phyloP scores from a whole-genome alignment of 768 basidiomycete species.

The Lactarius vividus region DNA sequence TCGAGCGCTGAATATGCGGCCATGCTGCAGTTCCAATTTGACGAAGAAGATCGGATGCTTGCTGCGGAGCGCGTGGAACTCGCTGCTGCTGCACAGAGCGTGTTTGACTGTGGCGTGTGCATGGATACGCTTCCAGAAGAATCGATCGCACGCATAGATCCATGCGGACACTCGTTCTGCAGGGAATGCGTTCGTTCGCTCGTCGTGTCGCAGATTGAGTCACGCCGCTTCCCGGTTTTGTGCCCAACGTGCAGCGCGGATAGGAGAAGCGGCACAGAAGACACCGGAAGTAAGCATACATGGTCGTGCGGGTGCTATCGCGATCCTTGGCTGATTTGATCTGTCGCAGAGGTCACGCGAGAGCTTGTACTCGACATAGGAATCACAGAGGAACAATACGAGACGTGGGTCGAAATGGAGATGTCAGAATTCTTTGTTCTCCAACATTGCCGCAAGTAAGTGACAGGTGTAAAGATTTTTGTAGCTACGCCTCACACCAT shows the following conservation, averaged over 20 bases:
- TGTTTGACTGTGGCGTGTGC: conserved; percentile 56
- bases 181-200: conserved; percentile 48
- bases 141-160: conserved; percentile 40
- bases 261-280: conserved; percentile 15
- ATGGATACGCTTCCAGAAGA: conserved; percentile 48
- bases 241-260: conserved; percentile 56
- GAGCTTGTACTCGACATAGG: conserved; percentile 45
- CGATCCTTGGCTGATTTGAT: background rate
- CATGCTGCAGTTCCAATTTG: conserved; percentile 16
- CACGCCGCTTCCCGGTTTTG: conserved; percentile 55
- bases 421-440: conserved; percentile 44
- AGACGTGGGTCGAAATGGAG: conserved; percentile 47
- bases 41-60: conserved; percentile 17
- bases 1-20: conserved; percentile 9
- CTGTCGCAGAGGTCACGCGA: conserved; percentile 11
- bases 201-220: conserved; percentile 47
- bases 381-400: conserved; percentile 41
- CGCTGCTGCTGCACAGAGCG: conserved; percentile 5
- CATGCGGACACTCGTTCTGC: conserved; percentile 54
- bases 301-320: background rate
- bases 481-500: background rate
- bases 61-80: conserved; percentile 15
- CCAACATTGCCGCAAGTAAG: conserved; percentile 51
- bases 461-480: background rate
- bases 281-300: conserved; percentile 37